Evolutionary conservation across 2,329 filamentous ascomycete species (phyloP), one percentile per base, ranked within the genome.

Genomic region (Phialocephala subalpina): DNA sequence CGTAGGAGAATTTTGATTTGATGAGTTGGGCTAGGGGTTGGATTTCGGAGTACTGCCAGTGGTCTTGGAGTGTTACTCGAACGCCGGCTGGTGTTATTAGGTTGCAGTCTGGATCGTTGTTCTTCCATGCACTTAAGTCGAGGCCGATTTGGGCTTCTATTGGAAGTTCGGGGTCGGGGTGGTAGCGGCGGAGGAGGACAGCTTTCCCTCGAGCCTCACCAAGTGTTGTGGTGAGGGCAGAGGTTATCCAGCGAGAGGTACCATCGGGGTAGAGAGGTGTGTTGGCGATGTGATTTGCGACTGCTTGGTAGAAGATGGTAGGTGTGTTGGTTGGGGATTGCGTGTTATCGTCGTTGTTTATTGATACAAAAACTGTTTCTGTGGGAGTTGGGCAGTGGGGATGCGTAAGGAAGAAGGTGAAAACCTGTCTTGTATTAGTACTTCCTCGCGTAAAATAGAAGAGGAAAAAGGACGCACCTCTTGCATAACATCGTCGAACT

Each of bases 291-390:
- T 91, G 91, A 73, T 89, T 86, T 57, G 86, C 82, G 57, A 83
- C 75, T 0, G 80, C 78, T 4, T 73, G 67, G 64, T 80, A 79
- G 67, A 83, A 83, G 18, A 69, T 27, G 22, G 82, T 83, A 25
- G 90, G 83, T 63, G 91, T 86, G 61, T 53, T 27, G 22, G 25
- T 33, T 5, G 84, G 82, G 62, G 69, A 67, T 69, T 90, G 86
- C 1, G 87, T 90, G 18, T 83, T 81, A 35, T 83, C 83, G 53
- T 93, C 90, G 63, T 90, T 87, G 77, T 93, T 92, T 67, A 93
- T 78, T 2, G 86, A 90, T 64, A 93, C 79, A 63, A 93, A 84
- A 42, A 93, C 80, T 0, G 88, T 89, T 76, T 93, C 90, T 9
- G 49, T 53, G 1, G 49, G 49, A 18, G 83, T 86, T 0, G 88